These are phyloP conservation scores for Xylaria sp. DNA, from an alignment of 2,329 filamentous ascomycete genomes.

Conservation along the genomic window DNA sequence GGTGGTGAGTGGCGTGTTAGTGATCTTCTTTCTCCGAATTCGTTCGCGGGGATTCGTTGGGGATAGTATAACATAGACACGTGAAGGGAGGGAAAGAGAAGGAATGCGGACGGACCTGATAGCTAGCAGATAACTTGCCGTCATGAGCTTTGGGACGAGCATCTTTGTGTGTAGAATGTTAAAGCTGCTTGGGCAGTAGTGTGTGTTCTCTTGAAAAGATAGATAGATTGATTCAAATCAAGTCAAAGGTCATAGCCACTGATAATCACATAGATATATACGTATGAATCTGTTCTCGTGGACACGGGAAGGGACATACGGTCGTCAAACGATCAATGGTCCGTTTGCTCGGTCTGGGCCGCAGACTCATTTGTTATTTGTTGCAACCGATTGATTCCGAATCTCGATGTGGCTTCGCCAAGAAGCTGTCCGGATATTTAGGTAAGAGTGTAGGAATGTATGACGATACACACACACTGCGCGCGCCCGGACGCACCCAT, in stretches of 20 bases:
- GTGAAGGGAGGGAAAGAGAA: background rate
- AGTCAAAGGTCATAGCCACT: background rate
- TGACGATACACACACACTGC: background rate
- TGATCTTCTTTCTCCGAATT: background rate
- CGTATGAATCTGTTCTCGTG: constrained; percentile 20
- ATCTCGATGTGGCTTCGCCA: constrained; percentile 3
- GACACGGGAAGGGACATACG: constrained; percentile 33
- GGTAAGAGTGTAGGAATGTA: constrained; percentile 5
- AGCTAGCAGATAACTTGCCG: constrained; percentile 34
- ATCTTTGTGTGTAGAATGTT: constrained; percentile 24
- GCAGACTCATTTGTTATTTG: background rate
- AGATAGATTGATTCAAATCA: background rate
- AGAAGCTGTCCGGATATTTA: constrained; percentile 14
- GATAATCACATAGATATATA: too few relatives aligned
- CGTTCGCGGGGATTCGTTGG: background rate
- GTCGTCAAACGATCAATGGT: background rate
- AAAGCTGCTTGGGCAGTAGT: background rate
- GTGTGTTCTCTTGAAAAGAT: background rate
- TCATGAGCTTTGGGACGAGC: constrained; percentile 32
- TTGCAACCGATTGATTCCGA: background rate
- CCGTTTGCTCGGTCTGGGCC: background rate
- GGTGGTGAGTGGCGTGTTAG: background rate
- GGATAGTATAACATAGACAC: too few relatives aligned
- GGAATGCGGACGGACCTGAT: constrained; percentile 37
- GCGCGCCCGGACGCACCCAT: background rate